A percentile compares a stretch with the other conserved stretches of the same genome.
These are phyloP conservation scores for Pythium coloratum DNA, from an alignment of 352 stramenopile genomes.

Conservation along the genomic window DNA sequence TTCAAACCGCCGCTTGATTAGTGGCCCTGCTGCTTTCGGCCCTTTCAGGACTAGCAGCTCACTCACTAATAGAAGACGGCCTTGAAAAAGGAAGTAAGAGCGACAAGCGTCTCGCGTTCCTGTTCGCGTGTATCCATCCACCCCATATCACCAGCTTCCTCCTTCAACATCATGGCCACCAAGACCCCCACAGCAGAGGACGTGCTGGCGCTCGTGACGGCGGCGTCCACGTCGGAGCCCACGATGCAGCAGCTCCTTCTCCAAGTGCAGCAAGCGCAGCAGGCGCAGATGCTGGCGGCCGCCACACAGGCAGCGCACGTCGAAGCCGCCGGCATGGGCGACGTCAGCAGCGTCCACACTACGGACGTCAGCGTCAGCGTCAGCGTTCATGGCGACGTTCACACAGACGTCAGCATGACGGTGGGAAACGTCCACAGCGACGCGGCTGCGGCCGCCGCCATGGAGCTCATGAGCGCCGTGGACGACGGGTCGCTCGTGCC, in stretches of 20 bases:
- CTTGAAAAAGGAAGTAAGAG: constrained; percentile 31
- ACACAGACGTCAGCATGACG: background rate
- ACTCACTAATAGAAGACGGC: constrained; percentile 39
- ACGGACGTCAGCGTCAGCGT: background rate
- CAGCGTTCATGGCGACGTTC: background rate
- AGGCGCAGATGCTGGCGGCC: constrained; percentile 24
- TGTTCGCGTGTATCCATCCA: background rate
- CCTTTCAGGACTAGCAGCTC: background rate
- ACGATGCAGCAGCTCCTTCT: constrained; percentile 60
- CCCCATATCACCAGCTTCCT: background rate
- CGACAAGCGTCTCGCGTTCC: too few relatives aligned
- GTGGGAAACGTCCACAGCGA: constrained; percentile 8
- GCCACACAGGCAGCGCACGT: constrained; percentile 9
- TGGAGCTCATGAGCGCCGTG: constrained; percentile 25
- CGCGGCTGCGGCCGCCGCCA: constrained; percentile 14
- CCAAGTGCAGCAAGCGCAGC: constrained; percentile 49
- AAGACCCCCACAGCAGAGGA: constrained; percentile 58
- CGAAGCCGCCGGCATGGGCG: constrained; percentile 19
- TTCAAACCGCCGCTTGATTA: constrained; percentile 22
- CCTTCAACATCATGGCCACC: constrained; percentile 31
- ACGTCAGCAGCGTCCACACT: constrained; percentile 19
- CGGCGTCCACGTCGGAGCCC: constrained; percentile 34
- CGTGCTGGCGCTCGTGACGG: constrained; percentile 57
- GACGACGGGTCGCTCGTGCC: constrained; percentile 9
- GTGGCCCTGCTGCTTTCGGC: constrained; percentile 6